Percentiles rank a stretch among this genome's conserved stretches.
phyloP scores from a whole-genome alignment of 2,329 filamentous ascomycete genomes.

The Aspergillus versicolor region DNA sequence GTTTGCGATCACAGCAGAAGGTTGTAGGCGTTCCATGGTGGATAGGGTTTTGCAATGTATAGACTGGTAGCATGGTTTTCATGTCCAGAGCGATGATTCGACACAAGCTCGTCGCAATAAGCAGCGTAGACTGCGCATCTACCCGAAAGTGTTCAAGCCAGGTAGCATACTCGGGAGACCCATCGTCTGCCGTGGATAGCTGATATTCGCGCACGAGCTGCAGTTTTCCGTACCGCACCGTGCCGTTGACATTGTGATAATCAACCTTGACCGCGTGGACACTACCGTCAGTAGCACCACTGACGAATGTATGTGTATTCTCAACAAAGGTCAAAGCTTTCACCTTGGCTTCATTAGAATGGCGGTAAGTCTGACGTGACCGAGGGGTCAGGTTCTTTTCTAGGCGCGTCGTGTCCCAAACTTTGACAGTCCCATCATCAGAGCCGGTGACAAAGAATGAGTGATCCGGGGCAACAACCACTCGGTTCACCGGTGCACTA shows the following conservation, averaged over 20 bases:
- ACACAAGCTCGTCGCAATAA: conserved; percentile 83
- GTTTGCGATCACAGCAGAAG: conserved; percentile 81
- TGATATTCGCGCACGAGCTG: conserved; percentile 76
- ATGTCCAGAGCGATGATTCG: conserved; percentile 83
- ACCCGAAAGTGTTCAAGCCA: conserved; percentile 92
- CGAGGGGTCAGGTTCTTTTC: conserved; percentile 89
- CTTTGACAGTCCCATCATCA: conserved; percentile 83
- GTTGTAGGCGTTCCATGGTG: conserved; percentile 90
- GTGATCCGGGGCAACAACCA: conserved; percentile 84
- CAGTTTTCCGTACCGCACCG: conserved; percentile 74
- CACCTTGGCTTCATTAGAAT: conserved; percentile 69
- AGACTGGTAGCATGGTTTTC: conserved; percentile 79
- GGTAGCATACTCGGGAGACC: conserved; percentile 69
- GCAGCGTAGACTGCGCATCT: conserved; percentile 75
- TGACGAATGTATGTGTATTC: conserved; percentile 89
- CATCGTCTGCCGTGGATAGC: conserved; percentile 47
- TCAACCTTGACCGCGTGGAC: conserved; percentile 88
- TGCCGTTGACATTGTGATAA: conserved; percentile 57
- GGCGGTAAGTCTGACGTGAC: conserved; percentile 80
- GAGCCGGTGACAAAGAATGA: conserved; percentile 92
- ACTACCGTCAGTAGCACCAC: conserved; percentile 84
- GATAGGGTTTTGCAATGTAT: conserved; percentile 78
- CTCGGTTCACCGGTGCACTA: conserved; percentile 73
- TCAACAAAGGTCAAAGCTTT: conserved; percentile 87
- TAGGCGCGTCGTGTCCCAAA: conserved; percentile 88